Conservation (phyloP, 2,329 filamentous ascomycete species). For the Aureobasidium leucospermi region DNA sequence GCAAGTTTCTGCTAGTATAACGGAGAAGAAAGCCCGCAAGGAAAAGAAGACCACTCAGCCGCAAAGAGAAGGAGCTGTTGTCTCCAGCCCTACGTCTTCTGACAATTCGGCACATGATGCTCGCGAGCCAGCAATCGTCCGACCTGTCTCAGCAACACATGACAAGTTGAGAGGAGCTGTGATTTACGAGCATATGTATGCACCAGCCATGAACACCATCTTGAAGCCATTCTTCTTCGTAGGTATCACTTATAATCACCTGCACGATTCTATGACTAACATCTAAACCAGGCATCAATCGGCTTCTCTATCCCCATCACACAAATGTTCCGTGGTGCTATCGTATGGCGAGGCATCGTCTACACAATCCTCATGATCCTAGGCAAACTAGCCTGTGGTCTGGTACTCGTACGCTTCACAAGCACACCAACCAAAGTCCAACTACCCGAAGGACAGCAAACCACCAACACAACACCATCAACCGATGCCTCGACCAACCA, state of each 20-base stretch:
- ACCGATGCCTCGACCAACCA: not conserved
- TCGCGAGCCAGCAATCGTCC: not conserved
- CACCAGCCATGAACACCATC: constrained; percentile 41
- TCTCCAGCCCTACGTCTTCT: not conserved
- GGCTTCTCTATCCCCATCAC: constrained; percentile 73
- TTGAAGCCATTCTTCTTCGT: constrained; percentile 65
- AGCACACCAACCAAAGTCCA: constrained; percentile 12
- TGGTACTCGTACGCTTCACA: constrained; percentile 34
- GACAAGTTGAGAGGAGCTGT: not conserved
- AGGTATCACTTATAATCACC: not conserved
- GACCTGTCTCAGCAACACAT: not conserved
- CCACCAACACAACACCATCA: not conserved
- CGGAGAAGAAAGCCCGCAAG: not conserved
- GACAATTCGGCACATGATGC: not conserved
- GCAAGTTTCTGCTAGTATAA: not conserved
- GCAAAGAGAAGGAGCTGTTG: too few species aligned
- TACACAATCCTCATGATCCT: constrained; percentile 65
- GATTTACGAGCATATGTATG: constrained; percentile 43
- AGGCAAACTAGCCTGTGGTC: constrained; percentile 34
- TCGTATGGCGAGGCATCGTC: constrained; percentile 66
- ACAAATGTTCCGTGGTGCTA: constrained; percentile 54
- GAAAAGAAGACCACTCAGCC: not conserved
- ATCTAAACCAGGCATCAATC: constrained; percentile 50
- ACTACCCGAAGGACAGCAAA: not conserved
- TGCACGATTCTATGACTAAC: not conserved